These are phyloP conservation scores for Clausena lansium DNA, from an alignment of 345 rosid genomes.

Conservation along the genomic window DNA sequence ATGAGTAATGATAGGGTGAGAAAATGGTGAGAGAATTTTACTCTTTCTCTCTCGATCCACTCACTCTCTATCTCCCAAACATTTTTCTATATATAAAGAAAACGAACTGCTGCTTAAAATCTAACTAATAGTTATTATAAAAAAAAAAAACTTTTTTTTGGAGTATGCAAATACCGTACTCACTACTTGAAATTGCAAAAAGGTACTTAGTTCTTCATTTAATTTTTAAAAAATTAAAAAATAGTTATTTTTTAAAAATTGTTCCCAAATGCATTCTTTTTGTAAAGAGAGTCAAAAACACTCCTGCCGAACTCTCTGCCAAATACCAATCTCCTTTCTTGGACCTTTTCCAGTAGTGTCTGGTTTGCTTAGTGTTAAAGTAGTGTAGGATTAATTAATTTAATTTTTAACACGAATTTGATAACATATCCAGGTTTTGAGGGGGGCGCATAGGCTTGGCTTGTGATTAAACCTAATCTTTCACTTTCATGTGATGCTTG, in stretches of 20 bases:
- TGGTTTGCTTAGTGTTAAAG: conserved; percentile 13
- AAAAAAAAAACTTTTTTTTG: no score
- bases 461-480: conserved; percentile 2
- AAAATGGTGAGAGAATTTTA: no score
- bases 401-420: background rate
- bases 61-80: no score
- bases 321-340: conserved; percentile 18
- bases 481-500: background rate
- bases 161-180: background rate
- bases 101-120: no score
- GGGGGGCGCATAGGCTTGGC: conserved; percentile 6
- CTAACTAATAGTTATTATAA: no score
- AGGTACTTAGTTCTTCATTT: background rate
- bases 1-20: no score
- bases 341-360: background rate
- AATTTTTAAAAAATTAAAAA: no score
- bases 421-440: conserved; percentile 19
- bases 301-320: conserved; percentile 30
- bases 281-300: conserved; percentile 18
- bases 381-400: background rate
- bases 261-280: background rate
- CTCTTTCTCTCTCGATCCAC: no score
- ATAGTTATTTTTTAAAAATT: background rate
- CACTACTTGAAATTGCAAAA: background rate
- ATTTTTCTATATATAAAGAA: no score